These are phyloP conservation scores for Erysimum cheiri DNA, from an alignment of 441 rosid species.

Conservation along the genomic window DNA sequence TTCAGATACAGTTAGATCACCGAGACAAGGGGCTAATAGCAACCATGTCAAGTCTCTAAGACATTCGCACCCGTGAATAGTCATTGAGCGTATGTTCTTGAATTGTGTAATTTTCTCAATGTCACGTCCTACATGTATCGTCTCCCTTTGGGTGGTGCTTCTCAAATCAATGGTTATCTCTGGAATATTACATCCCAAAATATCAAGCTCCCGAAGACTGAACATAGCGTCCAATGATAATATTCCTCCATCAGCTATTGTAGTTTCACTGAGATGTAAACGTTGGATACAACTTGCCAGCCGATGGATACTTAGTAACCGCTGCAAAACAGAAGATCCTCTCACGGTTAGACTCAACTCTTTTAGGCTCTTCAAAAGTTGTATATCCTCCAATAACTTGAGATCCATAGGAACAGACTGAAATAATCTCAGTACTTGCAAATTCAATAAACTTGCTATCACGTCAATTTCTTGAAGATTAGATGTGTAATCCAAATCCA, in stretches of 20 bases:
- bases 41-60: no score
- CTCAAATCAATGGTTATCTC: neutral
- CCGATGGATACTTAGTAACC: neutral
- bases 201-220: neutral
- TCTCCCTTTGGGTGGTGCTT: neutral
- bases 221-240: neutral
- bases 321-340: neutral
- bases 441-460: neutral
- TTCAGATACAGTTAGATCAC: no score
- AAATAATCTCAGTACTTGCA: neutral
- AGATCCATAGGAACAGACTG: neutral
- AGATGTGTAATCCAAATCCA: constrained; percentile 4
- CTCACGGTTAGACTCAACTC: neutral
- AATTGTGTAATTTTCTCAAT: no score
- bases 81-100: no score
- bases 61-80: no score
- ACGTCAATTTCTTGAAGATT: neutral
- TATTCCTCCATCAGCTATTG: neutral
- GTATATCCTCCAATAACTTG: neutral
- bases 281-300: neutral
- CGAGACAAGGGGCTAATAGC: no score
- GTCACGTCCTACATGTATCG: neutral
- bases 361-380: neutral
- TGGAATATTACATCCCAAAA: neutral
- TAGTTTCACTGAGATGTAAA: constrained; percentile 1